Evolutionary conservation across 192 early-diverging fungal genomes (phyloP).

Genomic region (Linnemannia hyalina): DNA sequence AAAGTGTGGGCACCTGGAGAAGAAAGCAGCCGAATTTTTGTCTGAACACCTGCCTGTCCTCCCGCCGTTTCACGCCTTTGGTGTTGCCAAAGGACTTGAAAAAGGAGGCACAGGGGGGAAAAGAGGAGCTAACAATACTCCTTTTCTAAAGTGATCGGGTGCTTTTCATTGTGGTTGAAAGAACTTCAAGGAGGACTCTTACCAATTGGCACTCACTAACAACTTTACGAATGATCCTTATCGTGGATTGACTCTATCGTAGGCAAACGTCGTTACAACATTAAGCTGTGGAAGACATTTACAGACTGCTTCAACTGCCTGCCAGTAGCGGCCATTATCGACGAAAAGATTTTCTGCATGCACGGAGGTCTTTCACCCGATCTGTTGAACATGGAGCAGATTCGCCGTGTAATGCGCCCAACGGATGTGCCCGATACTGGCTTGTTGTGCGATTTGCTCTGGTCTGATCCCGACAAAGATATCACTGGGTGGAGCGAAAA

Average conservation of each 20-base stretch:
- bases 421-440: conserved; percentile 99
- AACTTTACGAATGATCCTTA: not conserved
- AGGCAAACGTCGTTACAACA: conserved; percentile 97
- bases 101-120: not conserved
- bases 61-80: not conserved
- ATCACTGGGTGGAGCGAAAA: conserved; percentile 97
- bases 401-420: conserved; percentile 95
- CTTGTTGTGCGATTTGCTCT: conserved; percentile 94
- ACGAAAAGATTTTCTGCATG: conserved; percentile 99
- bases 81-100: not conserved
- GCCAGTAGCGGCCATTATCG: conserved; percentile 96
- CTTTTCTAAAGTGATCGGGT: not conserved
- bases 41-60: not conserved
- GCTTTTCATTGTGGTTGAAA: not conserved
- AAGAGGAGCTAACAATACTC: not conserved
- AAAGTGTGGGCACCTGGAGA: not conserved
- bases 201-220: not conserved
- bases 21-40: not conserved
- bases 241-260: not conserved
- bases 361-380: conserved; percentile 98
- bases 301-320: conserved; percentile 99
- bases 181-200: conserved; percentile 8
- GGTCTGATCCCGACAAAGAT: conserved; percentile 98
- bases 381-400: conserved; percentile 97
- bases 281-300: conserved; percentile 99